phyloP scores from a whole-genome alignment of 2,329 filamentous ascomycete species.

The Fusarium irregulare region DNA sequence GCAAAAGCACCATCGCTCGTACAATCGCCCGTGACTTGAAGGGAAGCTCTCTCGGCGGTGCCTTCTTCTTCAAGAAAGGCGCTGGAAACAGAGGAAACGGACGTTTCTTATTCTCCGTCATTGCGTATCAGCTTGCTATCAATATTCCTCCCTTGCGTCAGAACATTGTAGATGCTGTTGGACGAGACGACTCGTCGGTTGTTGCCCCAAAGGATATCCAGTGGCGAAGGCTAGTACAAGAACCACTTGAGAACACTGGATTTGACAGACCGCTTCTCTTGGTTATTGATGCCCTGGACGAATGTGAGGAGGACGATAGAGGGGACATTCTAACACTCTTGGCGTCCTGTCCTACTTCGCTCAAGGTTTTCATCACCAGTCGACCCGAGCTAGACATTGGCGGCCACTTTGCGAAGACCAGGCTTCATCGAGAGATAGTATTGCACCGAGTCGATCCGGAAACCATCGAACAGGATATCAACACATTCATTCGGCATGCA shows the following conservation, averaged over 20 bases:
- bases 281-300: conserved; percentile 51
- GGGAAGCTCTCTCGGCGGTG: not conserved
- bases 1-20: conserved; percentile 1
- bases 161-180: not conserved
- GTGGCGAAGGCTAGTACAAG: conserved; percentile 6
- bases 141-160: conserved; percentile 40
- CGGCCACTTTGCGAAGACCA: not conserved
- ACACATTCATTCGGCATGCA: not conserved
- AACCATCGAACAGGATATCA: not conserved
- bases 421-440: not conserved
- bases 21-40: not conserved
- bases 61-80: conserved; percentile 5
- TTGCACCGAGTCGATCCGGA: not conserved
- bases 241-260: not conserved
- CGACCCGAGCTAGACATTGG: not conserved
- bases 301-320: conserved; percentile 28
- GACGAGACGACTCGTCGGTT: not conserved
- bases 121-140: conserved; percentile 50
- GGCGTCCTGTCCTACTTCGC: accelerated
- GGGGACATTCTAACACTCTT: accelerated
- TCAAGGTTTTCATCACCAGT: not conserved
- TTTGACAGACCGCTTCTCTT: accelerated
- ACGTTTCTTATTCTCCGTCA: conserved; percentile 45
- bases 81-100: not conserved
- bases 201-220: not conserved